These are phyloP conservation scores for Mycena venus DNA, from an alignment of 768 basidiomycete genomes.

Conservation along the genomic window DNA sequence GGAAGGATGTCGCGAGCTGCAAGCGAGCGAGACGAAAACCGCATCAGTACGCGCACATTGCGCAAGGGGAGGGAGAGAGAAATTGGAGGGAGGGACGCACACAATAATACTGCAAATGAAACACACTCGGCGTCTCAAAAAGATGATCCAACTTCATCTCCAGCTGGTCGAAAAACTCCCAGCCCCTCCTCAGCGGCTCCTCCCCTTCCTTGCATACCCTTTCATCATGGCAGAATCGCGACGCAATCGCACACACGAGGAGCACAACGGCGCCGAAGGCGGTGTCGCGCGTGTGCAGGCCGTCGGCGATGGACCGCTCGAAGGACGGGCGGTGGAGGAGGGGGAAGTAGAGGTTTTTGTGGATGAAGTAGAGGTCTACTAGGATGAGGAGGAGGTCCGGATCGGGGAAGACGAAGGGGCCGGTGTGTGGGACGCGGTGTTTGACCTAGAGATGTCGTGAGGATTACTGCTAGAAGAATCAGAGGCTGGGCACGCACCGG, in stretches of 20 bases:
- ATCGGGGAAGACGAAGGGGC: slow-evolving; percentile 60
- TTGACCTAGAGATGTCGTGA: not conserved
- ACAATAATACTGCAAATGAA: slow-evolving; percentile 22
- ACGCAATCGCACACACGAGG: slow-evolving; percentile 65
- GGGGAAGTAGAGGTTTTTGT: slow-evolving; percentile 69
- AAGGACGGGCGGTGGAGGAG: slow-evolving; percentile 83
- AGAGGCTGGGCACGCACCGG: not conserved
- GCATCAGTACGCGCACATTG: slow-evolving; percentile 60
- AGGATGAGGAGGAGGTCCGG: slow-evolving; percentile 65
- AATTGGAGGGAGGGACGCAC: slow-evolving; percentile 58
- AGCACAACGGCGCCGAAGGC: slow-evolving; percentile 73
- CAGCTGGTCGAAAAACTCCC: slow-evolving; percentile 28
- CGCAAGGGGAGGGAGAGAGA: slow-evolving; percentile 54
- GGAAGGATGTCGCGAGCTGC: slow-evolving; percentile 67
- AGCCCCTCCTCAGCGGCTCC: slow-evolving; percentile 31
- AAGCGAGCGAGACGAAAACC: slow-evolving; percentile 58
- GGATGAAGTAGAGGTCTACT: slow-evolving; percentile 74
- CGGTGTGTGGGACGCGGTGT: not conserved
- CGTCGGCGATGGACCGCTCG: slow-evolving; percentile 59
- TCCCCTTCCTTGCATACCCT: slow-evolving; percentile 45
- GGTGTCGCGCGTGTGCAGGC: slow-evolving; percentile 57
- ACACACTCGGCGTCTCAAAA: not conserved
- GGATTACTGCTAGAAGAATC: not conserved
- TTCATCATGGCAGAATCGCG: slow-evolving; percentile 51
- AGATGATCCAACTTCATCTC: not conserved